phyloP scores from a whole-genome alignment of 2,329 filamentous ascomycete genomes.

The Incumbomyces lentus region DNA sequence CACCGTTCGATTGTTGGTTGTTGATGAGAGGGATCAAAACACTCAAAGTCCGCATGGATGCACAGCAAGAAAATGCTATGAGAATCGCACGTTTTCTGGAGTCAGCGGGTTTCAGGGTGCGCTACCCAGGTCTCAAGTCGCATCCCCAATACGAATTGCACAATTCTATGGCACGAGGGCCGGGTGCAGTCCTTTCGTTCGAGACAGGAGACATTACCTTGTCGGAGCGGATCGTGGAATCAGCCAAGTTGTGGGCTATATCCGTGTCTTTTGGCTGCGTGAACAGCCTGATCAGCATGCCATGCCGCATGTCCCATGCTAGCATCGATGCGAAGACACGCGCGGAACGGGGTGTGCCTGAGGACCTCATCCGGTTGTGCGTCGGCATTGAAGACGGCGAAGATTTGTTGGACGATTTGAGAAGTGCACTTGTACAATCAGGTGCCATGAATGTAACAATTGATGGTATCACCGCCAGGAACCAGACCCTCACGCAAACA shows the following conservation, averaged over 20 bases:
- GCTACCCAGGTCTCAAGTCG: constrained; percentile 85
- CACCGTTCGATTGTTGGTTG: constrained; percentile 92
- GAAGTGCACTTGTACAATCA: constrained; percentile 83
- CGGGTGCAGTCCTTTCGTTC: constrained; percentile 89
- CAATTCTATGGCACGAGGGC: constrained; percentile 87
- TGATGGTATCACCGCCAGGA: constrained; percentile 63
- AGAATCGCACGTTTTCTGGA: constrained; percentile 70
- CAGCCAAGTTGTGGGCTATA: constrained; percentile 83
- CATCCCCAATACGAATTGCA: constrained; percentile 96
- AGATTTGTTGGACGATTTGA: constrained; percentile 87
- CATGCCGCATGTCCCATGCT: constrained; percentile 98
- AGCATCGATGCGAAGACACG: constrained; percentile 94
- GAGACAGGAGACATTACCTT: constrained; percentile 80
- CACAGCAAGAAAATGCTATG: constrained; percentile 88
- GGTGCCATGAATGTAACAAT: constrained; percentile 80
- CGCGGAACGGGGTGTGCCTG: constrained; percentile 79
- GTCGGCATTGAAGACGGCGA: constrained; percentile 91
- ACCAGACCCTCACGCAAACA: constrained; percentile 12
- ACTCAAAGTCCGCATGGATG: constrained; percentile 94
- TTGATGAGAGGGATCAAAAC: constrained; percentile 95
- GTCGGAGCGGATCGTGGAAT: constrained; percentile 89
- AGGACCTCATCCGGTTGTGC: constrained; percentile 90
- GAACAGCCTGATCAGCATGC: constrained; percentile 98
- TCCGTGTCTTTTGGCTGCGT: constrained; percentile 97
- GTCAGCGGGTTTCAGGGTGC: constrained; percentile 79